Percentiles rank a stretch among this genome's conserved stretches.
Conservation (phyloP, 192 early-diverging fungal genomes). For the Coemansia sp. region DNA sequence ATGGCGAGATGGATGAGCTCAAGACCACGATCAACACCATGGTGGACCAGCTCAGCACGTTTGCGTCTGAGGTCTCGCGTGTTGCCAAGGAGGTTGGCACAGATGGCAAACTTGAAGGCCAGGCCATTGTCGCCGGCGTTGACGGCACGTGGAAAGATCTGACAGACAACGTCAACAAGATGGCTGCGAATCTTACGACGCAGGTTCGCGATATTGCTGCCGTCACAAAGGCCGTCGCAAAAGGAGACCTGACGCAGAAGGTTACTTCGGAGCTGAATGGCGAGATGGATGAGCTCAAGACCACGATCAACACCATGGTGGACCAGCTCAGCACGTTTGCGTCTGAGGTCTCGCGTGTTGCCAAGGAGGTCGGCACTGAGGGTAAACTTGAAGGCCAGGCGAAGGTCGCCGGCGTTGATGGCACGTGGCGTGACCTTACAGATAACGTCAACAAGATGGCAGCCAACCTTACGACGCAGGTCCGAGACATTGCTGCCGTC, state of each 20-base stretch:
- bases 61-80: slow-evolving; percentile 63
- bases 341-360: slow-evolving; percentile 64
- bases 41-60: slow-evolving; percentile 58
- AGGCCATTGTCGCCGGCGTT: slow-evolving; percentile 50
- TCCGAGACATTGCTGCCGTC: slow-evolving; percentile 60
- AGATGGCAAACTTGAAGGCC: slow-evolving; percentile 71
- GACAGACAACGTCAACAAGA: slow-evolving; percentile 59
- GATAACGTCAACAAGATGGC: slow-evolving; percentile 64
- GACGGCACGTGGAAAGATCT: slow-evolving; percentile 60
- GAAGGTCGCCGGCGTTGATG: slow-evolving; percentile 36
- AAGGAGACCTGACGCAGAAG: slow-evolving; percentile 55
- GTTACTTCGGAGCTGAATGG: slow-evolving; percentile 56
- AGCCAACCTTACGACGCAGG: slow-evolving; percentile 59
- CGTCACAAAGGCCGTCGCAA: slow-evolving; percentile 57
- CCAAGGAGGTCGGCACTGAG: slow-evolving; percentile 67
- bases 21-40: slow-evolving; percentile 51
- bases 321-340: slow-evolving; percentile 61
- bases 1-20: slow-evolving; percentile 30
- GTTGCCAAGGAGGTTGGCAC: slow-evolving; percentile 69
- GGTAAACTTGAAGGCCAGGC: slow-evolving; percentile 72
- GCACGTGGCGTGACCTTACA: slow-evolving; percentile 60
- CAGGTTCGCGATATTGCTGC: slow-evolving; percentile 62
- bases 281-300: slow-evolving; percentile 39
- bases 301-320: slow-evolving; percentile 53
- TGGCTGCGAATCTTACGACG: slow-evolving; percentile 61